Conservation (phyloP, 1,284 basidiomycete genomes). For the Ustilago sp. region DNA sequence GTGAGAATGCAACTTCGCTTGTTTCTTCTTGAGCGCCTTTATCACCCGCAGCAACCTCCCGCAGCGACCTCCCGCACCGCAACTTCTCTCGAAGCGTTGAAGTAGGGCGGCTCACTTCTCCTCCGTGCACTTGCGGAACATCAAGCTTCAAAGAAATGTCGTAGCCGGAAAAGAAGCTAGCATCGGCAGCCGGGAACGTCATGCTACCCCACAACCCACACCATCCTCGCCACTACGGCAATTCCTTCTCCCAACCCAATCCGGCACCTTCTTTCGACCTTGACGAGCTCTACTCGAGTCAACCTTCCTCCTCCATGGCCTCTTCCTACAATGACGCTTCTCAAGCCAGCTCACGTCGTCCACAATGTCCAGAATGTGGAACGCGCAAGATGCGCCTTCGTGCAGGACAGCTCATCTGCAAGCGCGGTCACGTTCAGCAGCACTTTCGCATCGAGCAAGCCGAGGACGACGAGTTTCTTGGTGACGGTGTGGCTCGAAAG, state of each 20-base stretch:
- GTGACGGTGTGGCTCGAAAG: constrained; percentile 41
- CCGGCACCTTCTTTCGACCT: constrained; percentile 36
- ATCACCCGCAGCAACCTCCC: not conserved
- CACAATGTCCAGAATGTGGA: constrained; percentile 48
- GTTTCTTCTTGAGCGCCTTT: not conserved
- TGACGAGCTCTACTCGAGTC: constrained; percentile 32
- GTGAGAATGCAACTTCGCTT: not conserved
- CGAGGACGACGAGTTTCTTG: constrained; percentile 49
- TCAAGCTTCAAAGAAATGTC: too few species aligned
- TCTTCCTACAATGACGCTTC: constrained; percentile 13
- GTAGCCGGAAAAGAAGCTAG: not conserved
- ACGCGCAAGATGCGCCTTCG: constrained; percentile 49
- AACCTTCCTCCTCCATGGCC: constrained; percentile 19
- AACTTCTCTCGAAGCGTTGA: not conserved
- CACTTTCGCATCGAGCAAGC: constrained; percentile 48
- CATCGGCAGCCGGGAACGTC: not conserved
- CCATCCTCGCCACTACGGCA: constrained; percentile 13
- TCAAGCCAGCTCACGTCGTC: constrained; percentile 27
- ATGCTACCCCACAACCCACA: constrained; percentile 22
- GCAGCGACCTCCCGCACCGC: not conserved
- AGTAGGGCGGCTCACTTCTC: not conserved
- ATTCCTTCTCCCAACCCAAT: constrained; percentile 35
- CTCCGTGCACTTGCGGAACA: not conserved
- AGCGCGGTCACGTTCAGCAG: constrained; percentile 55
- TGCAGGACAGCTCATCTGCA: constrained; percentile 51